Base-by-base conservation (phyloP, 228 moss, liverwort and hornwort genomes). In the Sphagnum magellanicum region DNA sequence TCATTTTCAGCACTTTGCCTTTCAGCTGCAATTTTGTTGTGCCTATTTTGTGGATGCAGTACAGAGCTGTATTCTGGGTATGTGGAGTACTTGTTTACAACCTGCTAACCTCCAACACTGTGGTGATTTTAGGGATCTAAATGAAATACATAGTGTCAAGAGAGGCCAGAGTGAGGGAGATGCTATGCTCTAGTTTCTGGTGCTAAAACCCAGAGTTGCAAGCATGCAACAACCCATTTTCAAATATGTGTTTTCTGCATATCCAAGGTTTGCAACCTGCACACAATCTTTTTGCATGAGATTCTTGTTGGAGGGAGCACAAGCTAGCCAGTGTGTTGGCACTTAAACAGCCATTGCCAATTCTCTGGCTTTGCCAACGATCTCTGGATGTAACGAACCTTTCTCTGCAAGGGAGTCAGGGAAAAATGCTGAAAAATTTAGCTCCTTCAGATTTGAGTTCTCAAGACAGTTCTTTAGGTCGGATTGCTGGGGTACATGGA, bases 81-180 rank as follows among this genome's bases (percentile, higher is more conserved):
- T 8, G 3, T 8, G 12, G 8, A 55, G 55, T 12, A 8, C 12
- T 8, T 8, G 55, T 8, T 55, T 8, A 55, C 9, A 55, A 55
- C 8, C 12, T 55, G 1, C 55, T 55, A 55, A 8, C 55, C 12
- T 55, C 12, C 55, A 55, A 12, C 55, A 8, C 55, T 8, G 4
- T 8, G 55, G 55, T 55, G 55, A 55, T 8, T 55, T 8, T 55
- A 91, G 90, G 86, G 90, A 85, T 72, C 74, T 83, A 11, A 88
- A 81, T 65, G 51, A 76, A 57, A 80, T 76, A 59, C 92, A 92
- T 69, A 85, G 90, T 65, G 79, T 81, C 49, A 92, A 95, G 74
- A 81, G 94, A 68, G 83, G 90, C 71, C 94, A 90, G 70, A 87
- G 79, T 72, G 94, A 88, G 68, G 79, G 81, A 71, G 90, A 91